phyloP scores from a whole-genome alignment of 164 flowering plant genomes.

The Umbilicus rupestris region DNA sequence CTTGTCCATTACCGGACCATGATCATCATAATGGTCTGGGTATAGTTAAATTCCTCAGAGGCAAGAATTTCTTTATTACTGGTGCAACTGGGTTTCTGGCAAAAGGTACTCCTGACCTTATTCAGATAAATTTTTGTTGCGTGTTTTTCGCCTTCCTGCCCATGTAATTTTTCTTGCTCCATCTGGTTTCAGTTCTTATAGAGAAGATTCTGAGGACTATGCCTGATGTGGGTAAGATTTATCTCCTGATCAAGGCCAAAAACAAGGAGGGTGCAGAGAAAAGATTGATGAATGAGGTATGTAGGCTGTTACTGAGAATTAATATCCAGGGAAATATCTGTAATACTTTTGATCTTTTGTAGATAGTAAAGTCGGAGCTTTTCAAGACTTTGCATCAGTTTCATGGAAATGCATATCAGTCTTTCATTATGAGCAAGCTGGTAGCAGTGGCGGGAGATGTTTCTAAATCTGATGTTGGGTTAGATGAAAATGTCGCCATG shows the following conservation, averaged over 20 bases:
- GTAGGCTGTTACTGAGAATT: not conserved
- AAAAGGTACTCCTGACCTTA: constrained; percentile 48
- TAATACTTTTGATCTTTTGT: constrained; percentile 4
- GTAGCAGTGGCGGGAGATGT: constrained; percentile 77
- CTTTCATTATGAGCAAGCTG: constrained; percentile 78
- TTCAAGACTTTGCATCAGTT: constrained; percentile 53
- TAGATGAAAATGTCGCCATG: constrained; percentile 33
- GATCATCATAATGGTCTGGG: constrained; percentile 49
- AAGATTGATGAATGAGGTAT: constrained; percentile 73
- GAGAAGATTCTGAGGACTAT: constrained; percentile 79
- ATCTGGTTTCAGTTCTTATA: constrained; percentile 53
- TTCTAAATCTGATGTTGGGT: constrained; percentile 55
- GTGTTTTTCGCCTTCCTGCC: not conserved
- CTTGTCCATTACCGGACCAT: not conserved
- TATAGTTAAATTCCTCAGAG: constrained; percentile 62
- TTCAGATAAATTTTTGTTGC: not conserved
- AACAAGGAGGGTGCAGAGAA: constrained; percentile 56
- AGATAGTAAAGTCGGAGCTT: constrained; percentile 68
- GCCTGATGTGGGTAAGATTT: constrained; percentile 84
- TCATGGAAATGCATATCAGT: constrained; percentile 61
- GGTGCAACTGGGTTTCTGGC: constrained; percentile 94
- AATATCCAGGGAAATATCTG: not conserved
- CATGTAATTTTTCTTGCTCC: not conserved
- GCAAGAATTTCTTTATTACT: constrained; percentile 65
- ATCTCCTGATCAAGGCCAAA: constrained; percentile 69